Conservation (phyloP, 768 basidiomycete species). For the Agaricus blazei region DNA sequence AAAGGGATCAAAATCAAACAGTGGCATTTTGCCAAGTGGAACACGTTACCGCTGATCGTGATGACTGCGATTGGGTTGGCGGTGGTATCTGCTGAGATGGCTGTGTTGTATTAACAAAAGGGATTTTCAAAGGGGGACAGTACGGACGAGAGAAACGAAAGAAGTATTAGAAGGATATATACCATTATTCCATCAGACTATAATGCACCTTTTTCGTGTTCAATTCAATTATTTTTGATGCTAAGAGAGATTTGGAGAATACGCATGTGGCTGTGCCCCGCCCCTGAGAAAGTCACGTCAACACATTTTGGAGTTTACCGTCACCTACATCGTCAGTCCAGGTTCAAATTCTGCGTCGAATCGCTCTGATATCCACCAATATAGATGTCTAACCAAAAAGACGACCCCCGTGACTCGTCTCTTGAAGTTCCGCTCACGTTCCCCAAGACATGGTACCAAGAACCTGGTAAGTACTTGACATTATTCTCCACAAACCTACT, state of each 20-base stretch:
- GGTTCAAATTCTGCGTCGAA: neutral
- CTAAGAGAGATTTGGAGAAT: too few relatives aligned
- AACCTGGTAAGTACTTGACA: slow-evolving; percentile 36
- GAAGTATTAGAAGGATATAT: neutral
- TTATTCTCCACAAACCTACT: neutral
- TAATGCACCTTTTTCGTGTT: too few relatives aligned
- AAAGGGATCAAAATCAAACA: slow-evolving; percentile 64
- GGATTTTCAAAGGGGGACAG: neutral
- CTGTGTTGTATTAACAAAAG: slow-evolving; percentile 29
- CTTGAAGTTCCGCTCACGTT: slow-evolving; percentile 52
- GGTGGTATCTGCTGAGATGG: slow-evolving; percentile 76
- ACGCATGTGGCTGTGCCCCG: too few relatives aligned
- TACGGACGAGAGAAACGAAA: neutral
- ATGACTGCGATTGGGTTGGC: slow-evolving; percentile 65
- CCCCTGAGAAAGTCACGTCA: neutral
- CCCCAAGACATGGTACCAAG: slow-evolving; percentile 64
- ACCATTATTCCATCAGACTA: neutral
- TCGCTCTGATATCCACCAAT: neutral
- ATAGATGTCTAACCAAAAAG: slow-evolving; percentile 24
- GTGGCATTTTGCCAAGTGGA: slow-evolving; percentile 67
- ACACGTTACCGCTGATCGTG: slow-evolving; percentile 55
- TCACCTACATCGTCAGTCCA: neutral
- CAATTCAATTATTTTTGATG: too few relatives aligned
- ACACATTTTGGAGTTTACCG: neutral
- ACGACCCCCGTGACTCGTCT: slow-evolving; percentile 64